Base-by-base conservation (phyloP, 176 grass and related monocot genomes). In the Oropetium thomaeum region DNA sequence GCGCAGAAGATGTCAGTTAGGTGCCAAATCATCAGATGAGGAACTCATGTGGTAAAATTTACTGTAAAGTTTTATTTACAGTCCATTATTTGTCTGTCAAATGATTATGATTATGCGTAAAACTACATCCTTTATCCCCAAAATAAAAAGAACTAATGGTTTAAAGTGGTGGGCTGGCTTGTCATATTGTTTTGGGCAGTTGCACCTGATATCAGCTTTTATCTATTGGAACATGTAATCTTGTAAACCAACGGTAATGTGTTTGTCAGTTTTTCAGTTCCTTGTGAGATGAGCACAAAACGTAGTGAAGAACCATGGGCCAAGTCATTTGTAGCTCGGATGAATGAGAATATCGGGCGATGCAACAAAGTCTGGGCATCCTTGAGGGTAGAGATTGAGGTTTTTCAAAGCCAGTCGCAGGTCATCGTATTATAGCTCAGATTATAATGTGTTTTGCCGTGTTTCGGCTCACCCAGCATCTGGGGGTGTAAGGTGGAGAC, bases 261-360 rank as follows among this genome's bases (percentile, higher is more conserved):
- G 26, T 31, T 69, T 77, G 65, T 34, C 80, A 97, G 88, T 78
- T 97, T 97, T 81, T 84, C 95, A 70, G 81, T 92, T 83, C 95
- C 95, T 9, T 83, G 80, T 75, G 62, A 58, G 31, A 22, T 87
- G 59, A 92, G 81, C 38, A 44, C 0, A 44, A 88, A 81, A 74
- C 70, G 84, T 15, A 52, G 81, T 12, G 79, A 85, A 73, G 95
- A 97, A 63, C 84, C 78, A 55, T 93, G 88, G 91, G 78, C 76
- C 58, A 83, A 73, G 48, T 78, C 79, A 69, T 94, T 98, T 86
- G 34, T 89, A 27, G 64, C 51, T 67, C 42, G n/a, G 64, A 73
- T 92, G 60, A 81, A 59, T 3, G 41, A 42, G 17, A 98, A 86
- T 77, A 37, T 98, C 5, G 40, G 75, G 66, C 67, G 42, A 65